Evolutionary conservation across 1,284 basidiomycete species (phyloP), one percentile per base, ranked within the genome.

Genomic region (Grifola frondosa): DNA sequence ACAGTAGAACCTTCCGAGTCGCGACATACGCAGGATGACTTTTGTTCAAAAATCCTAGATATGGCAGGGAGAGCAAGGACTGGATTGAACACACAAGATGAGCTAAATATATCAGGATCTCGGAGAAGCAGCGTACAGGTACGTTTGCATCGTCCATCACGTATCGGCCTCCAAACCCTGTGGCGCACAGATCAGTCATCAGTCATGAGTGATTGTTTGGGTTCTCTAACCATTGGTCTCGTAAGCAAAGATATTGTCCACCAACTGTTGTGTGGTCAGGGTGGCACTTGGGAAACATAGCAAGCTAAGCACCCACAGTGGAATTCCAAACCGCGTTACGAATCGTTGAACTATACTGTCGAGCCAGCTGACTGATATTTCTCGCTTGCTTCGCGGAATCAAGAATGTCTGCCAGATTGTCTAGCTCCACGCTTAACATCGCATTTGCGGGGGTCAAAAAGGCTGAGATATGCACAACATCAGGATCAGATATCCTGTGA

Each of bases 71-170:
- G 15, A 90, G 66, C 12, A 89, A 65, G 1, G 86, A 87, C 80
- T 87, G 37, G 17, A 23, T n/a, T 10, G 37, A 32, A 10, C 13
- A 30, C 28, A 15, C 34, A 10, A 34, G 11, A 35, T 34, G n/a
- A 13, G 30, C 26, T 37, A 16, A 34, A 5, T 22, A 9, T 6
- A 6, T 38, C 21, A 25, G 22, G 35, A 38, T 49, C 34, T 4
- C n/a, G 44, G 19, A 24, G 22, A 24, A 13, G 13, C 36, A 5
- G 62, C 80, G 54, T 59, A 86, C 85, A 15, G 87, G 87, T 40
- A 90, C 86, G 52, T 89, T 89, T 2, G 85, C 86, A 50, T 88
- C 87, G 50, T 88, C 87, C 84, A 88, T 89, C 17, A 87, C 74
- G 63, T 87, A 88, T 46, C 77, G 66, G 10, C 78, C 76, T 26